These are phyloP conservation scores for Huntiella omanensis DNA, from an alignment of 2,329 filamentous ascomycete genomes.

Conservation along the genomic window DNA sequence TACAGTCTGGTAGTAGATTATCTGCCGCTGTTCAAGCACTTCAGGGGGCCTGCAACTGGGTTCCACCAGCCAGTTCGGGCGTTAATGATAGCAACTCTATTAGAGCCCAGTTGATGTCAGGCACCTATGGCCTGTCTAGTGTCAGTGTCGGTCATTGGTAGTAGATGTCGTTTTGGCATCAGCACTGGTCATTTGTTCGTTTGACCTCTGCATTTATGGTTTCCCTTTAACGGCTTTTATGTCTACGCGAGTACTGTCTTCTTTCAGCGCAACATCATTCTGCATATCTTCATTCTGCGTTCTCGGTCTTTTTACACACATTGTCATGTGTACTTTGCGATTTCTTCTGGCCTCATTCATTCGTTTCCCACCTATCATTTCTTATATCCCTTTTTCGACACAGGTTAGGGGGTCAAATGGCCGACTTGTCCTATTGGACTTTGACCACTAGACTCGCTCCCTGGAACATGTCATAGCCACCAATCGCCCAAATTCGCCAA, in stretches of 20 bases:
- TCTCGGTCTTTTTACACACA: neutral
- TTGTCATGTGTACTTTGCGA: neutral
- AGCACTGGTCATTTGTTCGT: too few species aligned
- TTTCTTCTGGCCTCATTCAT: neutral
- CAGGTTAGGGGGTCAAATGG: too few species aligned
- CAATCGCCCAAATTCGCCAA: too few species aligned
- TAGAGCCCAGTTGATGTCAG: constrained; percentile 41
- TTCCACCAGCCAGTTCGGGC: constrained; percentile 13
- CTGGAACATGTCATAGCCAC: too few species aligned
- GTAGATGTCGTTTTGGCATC: neutral
- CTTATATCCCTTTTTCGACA: neutral
- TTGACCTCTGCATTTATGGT: neutral
- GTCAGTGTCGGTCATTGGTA: constrained; percentile 47
- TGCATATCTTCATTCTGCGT: constrained; percentile 1
- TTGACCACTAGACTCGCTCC: too few species aligned
- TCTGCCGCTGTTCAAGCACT: constrained; percentile 64
- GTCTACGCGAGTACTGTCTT: neutral
- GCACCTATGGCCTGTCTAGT: constrained; percentile 34
- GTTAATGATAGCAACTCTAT: constrained; percentile 33
- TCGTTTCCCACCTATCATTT: neutral
- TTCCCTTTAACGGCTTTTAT: constrained; percentile 2
- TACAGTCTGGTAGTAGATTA: constrained; percentile 66
- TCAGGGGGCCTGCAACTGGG: constrained; percentile 54
- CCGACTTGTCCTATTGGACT: too few species aligned
- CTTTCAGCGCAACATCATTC: neutral